These are phyloP conservation scores for Ascochyta lentis DNA, from an alignment of 2,329 filamentous ascomycete genomes.

Conservation along the genomic window DNA sequence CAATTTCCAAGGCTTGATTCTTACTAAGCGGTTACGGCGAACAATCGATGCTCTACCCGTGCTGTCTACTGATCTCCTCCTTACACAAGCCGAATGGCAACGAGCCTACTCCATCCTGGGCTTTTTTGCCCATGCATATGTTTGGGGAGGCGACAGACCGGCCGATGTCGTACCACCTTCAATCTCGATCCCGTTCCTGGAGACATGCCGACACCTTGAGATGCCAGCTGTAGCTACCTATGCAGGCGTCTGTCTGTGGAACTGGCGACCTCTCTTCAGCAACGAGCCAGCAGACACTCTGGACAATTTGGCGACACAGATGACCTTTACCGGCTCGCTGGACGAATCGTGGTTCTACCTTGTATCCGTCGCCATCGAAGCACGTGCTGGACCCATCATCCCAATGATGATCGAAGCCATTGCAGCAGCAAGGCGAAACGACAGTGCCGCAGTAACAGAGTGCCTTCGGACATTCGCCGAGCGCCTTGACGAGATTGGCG, in stretches of 20 bases:
- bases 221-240: conserved; percentile 94
- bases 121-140: conserved; percentile 83
- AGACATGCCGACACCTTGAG: conserved; percentile 78
- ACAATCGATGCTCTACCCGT: conserved; percentile 82
- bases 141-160: conserved; percentile 83
- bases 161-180: conserved; percentile 79
- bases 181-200: conserved; percentile 81
- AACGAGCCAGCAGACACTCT: conserved; percentile 82
- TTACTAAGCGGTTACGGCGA: conserved; percentile 81
- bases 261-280: conserved; percentile 90
- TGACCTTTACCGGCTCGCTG: conserved; percentile 90
- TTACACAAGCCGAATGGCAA: conserved; percentile 88
- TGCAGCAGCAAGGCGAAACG: conserved; percentile 73
- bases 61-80: conserved; percentile 80
- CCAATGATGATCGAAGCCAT: conserved; percentile 90
- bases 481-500: conserved; percentile 81
- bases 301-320: conserved; percentile 85
- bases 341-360: conserved; percentile 99
- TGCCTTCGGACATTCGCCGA: conserved; percentile 86
- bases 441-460: conserved; percentile 74
- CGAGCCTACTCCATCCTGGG: conserved; percentile 80
- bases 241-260: conserved; percentile 91
- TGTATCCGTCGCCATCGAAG: conserved; percentile 93
- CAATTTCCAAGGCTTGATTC: conserved; percentile 85
- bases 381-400: conserved; percentile 84